These are phyloP conservation scores for Cyclotella sp. DNA, from an alignment of 108 stramenopile species.

Conservation along the genomic window DNA sequence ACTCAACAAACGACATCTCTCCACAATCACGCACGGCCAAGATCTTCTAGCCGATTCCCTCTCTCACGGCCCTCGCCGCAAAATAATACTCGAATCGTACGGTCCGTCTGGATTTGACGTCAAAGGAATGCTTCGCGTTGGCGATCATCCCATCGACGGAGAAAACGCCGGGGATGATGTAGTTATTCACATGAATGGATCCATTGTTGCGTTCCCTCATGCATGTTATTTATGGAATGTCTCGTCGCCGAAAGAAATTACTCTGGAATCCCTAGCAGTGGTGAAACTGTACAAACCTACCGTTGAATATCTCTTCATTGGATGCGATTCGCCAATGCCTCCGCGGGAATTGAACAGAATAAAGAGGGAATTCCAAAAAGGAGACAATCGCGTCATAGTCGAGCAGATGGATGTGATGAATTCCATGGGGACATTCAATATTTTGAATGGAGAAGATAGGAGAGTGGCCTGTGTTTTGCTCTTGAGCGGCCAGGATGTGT, in stretches of 20 bases:
- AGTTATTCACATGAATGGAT: slow-evolving; percentile 68
- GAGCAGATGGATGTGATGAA: slow-evolving; percentile 73
- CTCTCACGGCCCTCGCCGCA: slow-evolving; percentile 44
- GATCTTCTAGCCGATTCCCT: slow-evolving; percentile 68
- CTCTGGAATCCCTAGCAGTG: slow-evolving; percentile 65
- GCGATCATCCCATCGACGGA: slow-evolving; percentile 40
- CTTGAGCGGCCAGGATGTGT: slow-evolving; percentile 30
- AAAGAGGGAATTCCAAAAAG: slow-evolving; percentile 40
- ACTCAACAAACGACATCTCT: slow-evolving; percentile 13
- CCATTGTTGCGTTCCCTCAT: slow-evolving; percentile 69
- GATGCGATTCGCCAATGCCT: slow-evolving; percentile 55
- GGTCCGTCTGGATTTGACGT: slow-evolving; percentile 76
- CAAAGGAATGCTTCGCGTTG: slow-evolving; percentile 55
- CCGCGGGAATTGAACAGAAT: slow-evolving; percentile 61
- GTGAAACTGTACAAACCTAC: slow-evolving; percentile 55
- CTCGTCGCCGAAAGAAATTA: slow-evolving; percentile 48
- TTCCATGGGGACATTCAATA: slow-evolving; percentile 88
- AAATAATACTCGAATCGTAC: slow-evolving; percentile 57
- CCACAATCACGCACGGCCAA: slow-evolving; percentile 61
- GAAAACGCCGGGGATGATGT: slow-evolving; percentile 40
- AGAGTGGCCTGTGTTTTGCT: slow-evolving; percentile 71
- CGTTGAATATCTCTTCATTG: slow-evolving; percentile 80
- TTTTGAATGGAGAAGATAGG: slow-evolving; percentile 90
- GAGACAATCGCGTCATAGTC: slow-evolving; percentile 53
- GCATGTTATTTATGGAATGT: slow-evolving; percentile 78